Evolutionary conservation across 148 eudicot species (phyloP), one percentile per base, ranked within the genome.

Genomic region (Amaranthus palmeri): DNA sequence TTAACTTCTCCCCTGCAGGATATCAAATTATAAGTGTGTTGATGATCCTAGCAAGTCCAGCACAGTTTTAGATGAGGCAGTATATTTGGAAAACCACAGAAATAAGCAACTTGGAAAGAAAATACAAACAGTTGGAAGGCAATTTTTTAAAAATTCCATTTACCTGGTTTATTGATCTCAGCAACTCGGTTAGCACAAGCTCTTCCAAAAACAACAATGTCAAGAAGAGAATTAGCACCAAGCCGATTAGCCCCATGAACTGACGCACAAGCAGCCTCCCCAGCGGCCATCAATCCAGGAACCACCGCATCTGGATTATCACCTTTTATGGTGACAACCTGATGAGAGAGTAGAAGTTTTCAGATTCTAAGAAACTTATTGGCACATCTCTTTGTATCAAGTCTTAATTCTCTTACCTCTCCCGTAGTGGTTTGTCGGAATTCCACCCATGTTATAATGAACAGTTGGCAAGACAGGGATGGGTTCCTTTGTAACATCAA

Each of bases 251-350:
- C 97, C 61, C 99, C 99, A 70, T 95, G 99, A 81, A 95, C 99
- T 73, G 99, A 92, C 47, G 99, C 99, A 87, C 99, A 92, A 55
- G 99, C 92, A 77, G 97, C 99, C 82, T 95, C 99, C 51, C 99
- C 99, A 72, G 97, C 99, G 79, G 97, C 99, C 91, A 89, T 79
- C 51, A 92, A 82, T 77, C 99, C 99, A 72, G 99, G 99, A 75
- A 92, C 47, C 57, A 92, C 85, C 62, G 90, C 88, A 85, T 96
- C 99, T 47, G 99, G 93, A 81, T 96, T 83, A 75, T 86, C 68
- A 25, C 96, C 96, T 83, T 79, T 88, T 61, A 88, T 86, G 77
- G 92, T 88, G 64, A 96, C 91, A 57, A 92, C 99, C 99, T 96
- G 77, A 66, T 50, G 55, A 67, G 46, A 47, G 72, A 73, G 65